Evolutionary conservation across 2,329 filamentous ascomycete genomes (phyloP).

Genomic region (Didymella exigua): DNA sequence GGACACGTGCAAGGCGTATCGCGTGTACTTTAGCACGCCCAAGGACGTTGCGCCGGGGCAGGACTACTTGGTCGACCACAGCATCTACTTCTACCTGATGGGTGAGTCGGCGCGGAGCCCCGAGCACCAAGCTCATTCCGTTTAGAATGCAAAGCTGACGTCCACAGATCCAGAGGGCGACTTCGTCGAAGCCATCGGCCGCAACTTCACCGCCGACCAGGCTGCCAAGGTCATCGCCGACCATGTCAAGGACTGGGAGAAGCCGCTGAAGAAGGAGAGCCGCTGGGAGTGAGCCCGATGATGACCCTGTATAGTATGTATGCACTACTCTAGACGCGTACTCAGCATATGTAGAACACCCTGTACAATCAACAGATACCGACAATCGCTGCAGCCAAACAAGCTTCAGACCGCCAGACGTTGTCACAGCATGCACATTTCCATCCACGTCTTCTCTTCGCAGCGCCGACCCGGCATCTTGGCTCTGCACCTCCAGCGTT

Average conservation of each 20-base stretch:
- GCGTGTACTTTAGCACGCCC: slow-evolving; percentile 97
- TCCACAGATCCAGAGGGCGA: slow-evolving; percentile 87
- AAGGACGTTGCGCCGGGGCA: slow-evolving; percentile 85
- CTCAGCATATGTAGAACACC: slow-evolving; percentile 10
- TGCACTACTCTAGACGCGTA: slow-evolving; percentile 6
- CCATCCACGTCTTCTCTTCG: slow-evolving; percentile 1
- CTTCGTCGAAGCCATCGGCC: slow-evolving; percentile 94
- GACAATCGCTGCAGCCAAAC: not conserved
- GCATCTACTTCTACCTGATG: slow-evolving; percentile 99
- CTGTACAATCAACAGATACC: slow-evolving; percentile 3
- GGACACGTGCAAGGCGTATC: slow-evolving; percentile 90
- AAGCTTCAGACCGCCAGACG: not conserved
- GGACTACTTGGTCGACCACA: slow-evolving; percentile 98
- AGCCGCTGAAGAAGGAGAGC: slow-evolving; percentile 57
- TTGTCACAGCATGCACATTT: not conserved
- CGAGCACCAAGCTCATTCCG: too few species aligned
- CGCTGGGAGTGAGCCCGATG: slow-evolving; percentile 33
- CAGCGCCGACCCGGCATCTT: slow-evolving; percentile 1
- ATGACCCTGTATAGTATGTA: slow-evolving; percentile 14
- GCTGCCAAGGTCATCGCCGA: slow-evolving; percentile 82
- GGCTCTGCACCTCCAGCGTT: not conserved
- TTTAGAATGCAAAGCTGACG: slow-evolving; percentile 27
- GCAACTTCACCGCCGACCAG: slow-evolving; percentile 89
- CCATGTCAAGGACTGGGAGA: slow-evolving; percentile 81
- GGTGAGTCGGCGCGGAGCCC: slow-evolving; percentile 61